Conservation (phyloP, 1,139 yeast genomes). For the Saccharomycopsis crataegensis region DNA sequence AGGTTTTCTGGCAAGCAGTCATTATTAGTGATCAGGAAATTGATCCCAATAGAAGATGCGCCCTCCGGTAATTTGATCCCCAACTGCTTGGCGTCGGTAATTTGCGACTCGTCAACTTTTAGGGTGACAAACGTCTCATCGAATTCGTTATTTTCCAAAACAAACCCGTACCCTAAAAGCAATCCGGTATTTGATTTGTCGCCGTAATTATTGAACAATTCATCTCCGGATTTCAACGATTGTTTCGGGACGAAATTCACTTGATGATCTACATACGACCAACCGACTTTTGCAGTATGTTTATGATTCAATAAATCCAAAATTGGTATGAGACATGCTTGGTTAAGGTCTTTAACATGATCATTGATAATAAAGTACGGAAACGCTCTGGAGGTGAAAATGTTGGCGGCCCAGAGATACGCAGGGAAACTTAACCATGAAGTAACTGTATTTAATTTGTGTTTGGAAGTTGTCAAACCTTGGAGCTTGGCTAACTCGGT, state of each 20-base stretch:
- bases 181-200: slow-evolving; percentile 75
- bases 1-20: slow-evolving; percentile 39
- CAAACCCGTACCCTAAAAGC: slow-evolving; percentile 56
- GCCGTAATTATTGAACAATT: slow-evolving; percentile 77
- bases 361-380: slow-evolving; percentile 48
- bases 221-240: slow-evolving; percentile 33
- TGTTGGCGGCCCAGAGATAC: slow-evolving; percentile 68
- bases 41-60: slow-evolving; percentile 20
- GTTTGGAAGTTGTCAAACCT: too few species aligned
- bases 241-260: slow-evolving; percentile 2
- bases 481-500: too few species aligned
- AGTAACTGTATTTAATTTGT: not conserved
- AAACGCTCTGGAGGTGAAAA: slow-evolving; percentile 70
- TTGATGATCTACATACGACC: slow-evolving; percentile 36
- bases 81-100: slow-evolving; percentile 29
- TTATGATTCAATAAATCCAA: slow-evolving; percentile 77
- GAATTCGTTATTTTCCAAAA: slow-evolving; percentile 48
- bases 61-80: slow-evolving; percentile 42
- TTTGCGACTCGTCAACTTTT: slow-evolving; percentile 23
- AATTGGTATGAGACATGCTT: slow-evolving; percentile 50
- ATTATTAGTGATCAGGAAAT: slow-evolving; percentile 20
- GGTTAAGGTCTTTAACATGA: slow-evolving; percentile 42
- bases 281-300: slow-evolving; percentile 51
- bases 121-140: slow-evolving; percentile 37
- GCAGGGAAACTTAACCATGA: slow-evolving; percentile 56